phyloP scores from a whole-genome alignment of 352 stramenopile species.

The Globisporangium echinulatum region DNA sequence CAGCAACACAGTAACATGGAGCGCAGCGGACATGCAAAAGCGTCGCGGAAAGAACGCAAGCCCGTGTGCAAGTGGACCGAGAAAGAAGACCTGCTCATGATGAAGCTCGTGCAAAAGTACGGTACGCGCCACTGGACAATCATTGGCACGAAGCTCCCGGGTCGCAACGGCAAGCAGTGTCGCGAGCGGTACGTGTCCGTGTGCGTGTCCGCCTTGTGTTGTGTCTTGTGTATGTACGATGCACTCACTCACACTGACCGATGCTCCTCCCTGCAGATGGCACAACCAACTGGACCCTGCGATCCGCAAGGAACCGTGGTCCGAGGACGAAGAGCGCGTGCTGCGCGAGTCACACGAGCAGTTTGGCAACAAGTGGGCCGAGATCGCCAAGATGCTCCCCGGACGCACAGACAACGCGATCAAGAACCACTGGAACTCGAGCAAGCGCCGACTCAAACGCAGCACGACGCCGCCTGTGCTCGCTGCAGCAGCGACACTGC shows the following conservation, averaged over 20 bases:
- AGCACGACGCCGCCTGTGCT: constrained; percentile 13
- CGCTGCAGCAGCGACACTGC: neutral
- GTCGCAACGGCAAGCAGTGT: constrained; percentile 92
- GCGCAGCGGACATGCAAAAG: neutral
- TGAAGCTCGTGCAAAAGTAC: constrained; percentile 85
- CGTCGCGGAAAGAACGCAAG: constrained; percentile 58
- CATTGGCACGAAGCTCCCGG: constrained; percentile 95
- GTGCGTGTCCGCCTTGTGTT: neutral
- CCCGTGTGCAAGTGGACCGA: constrained; percentile 82
- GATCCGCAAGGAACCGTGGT: constrained; percentile 92
- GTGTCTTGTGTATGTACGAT: neutral
- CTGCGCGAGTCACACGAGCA: constrained; percentile 69
- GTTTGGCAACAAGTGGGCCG: constrained; percentile 88
- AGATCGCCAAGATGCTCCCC: constrained; percentile 86
- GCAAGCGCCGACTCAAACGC: constrained; percentile 68
- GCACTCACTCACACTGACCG: constrained; percentile 1
- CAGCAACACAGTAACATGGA: constrained; percentile 4
- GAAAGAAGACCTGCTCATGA: constrained; percentile 87
- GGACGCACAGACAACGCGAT: constrained; percentile 88
- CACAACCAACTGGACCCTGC: constrained; percentile 93
- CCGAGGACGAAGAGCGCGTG: constrained; percentile 79
- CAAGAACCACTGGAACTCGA: constrained; percentile 92
- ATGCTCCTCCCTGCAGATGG: constrained; percentile 50
- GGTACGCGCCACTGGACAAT: constrained; percentile 96
- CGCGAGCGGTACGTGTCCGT: constrained; percentile 71